Base-by-base conservation (phyloP, 495 filamentous ascomycete species). In the Aspergillus baeticus region DNA sequence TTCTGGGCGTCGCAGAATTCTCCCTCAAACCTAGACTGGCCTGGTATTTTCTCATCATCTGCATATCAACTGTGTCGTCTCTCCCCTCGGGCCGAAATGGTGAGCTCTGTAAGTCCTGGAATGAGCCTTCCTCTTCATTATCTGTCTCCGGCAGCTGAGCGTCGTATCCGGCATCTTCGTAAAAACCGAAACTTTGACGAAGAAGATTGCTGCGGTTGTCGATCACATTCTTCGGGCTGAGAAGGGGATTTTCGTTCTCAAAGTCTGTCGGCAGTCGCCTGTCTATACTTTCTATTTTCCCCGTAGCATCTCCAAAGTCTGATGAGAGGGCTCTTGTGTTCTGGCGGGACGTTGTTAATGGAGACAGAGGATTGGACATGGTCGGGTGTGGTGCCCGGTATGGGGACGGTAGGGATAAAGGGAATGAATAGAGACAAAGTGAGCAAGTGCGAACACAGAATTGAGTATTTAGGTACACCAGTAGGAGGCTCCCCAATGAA, bases 351-450 rank as follows among this genome's bases (percentile, higher is more conserved):
- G 75, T 62, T 8, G 77, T 73, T 36, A 80, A 65, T 2, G 77
- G 76, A 11, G 76, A 77, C 14, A 79, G 65, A 45, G 76, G 72
- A 54, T 72, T 68, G 18, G 74, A 67, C 78, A 80, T 81, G 50
- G 13, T 37, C 10, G 8, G 45, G 42, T 49, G n/a, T 10, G 13
- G 42, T 13, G 14, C 18, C 17, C 13, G n/a, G 34, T 52, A 48
- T 20, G 20, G 41, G 18, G 44, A 23, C 34, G 39, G 44, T 6
- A 22, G 21, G 34, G 14, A n/a, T 36, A 31, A 6, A 36, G 34
- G 21, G 17, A 14, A 51, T 10, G n/a, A 26, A 38, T n/a, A 18
- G 10, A 42, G 26, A 52, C 2, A 31, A 18, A 26, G 31, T 23
- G 7, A 20, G 17, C 4, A 5, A 42, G 15, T 5, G 15, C 10